Base-by-base conservation (phyloP, 2,329 filamentous ascomycete species). In the Fusarium nisikadoi region DNA sequence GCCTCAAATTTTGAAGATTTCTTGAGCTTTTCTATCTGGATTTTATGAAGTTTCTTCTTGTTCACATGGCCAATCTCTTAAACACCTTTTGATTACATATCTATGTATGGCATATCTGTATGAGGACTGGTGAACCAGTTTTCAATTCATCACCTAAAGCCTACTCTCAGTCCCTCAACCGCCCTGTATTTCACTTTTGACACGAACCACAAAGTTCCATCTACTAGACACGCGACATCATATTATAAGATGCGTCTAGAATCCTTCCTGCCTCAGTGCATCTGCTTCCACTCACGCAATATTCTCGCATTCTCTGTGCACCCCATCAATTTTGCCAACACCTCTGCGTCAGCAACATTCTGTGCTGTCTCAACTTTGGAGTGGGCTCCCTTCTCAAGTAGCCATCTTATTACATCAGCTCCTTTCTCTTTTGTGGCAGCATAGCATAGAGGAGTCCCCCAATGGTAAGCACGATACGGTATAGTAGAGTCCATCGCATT, bases 281-380 rank as follows among this genome's bases (percentile, higher is more conserved):
- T 7, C 33, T 35, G 5, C 53, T 20, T 47, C 53, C 53, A 56
- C 39, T 46, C 53, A 33, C 14, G 38, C n/a, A 56, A 33, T 46
- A 56, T 27, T 16, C n/a, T 45, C 19, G 1, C 12, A 35, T 56
- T 46, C n/a, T 56, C 39, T 7, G 10, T 16, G 29, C 53, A 46
- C 0, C n/a, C 38, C 13, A 29, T 56, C 27, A 56, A 14, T 17
- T 45, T 45, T 17, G 53, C 53, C 10, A 33, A 12, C 39, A 31
- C 20, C 39, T 35, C 29, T 33, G 39, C 53, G 19, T 56, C 27
- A 7, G 39, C 38, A 13, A 20, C 29, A 46, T 20, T 33, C 29
- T 46, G 39, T 20, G 19, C n/a, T 10, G 5, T 25, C 10, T 56
- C 39, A 17, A 46, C 29, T 25, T 6, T 46, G 2, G 39, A 17